Conservation (phyloP, 169 alveolate species). For the Cyclospora cayetanensis region DNA sequence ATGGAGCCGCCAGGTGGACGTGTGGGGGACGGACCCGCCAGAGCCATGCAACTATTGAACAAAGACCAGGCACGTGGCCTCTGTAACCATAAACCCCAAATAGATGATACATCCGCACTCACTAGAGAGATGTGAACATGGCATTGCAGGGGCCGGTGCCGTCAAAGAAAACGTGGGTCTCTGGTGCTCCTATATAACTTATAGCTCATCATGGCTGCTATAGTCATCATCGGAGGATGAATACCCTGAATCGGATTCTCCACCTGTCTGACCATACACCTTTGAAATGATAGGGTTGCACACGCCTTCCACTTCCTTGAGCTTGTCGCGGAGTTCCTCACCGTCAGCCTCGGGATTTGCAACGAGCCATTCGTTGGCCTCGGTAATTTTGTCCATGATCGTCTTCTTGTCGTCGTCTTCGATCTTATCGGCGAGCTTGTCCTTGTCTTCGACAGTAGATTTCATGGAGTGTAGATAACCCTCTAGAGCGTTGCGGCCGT, state of each 20-base stretch:
- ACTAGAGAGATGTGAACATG: too few relatives aligned
- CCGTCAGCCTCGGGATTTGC: slow-evolving; percentile 94
- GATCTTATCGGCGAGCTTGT: slow-evolving; percentile 88
- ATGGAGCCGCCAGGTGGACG: too few relatives aligned
- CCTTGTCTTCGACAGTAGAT: slow-evolving; percentile 92
- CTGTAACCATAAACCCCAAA: too few relatives aligned
- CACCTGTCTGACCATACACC: slow-evolving; percentile 91
- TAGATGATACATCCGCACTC: too few relatives aligned
- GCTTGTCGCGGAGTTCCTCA: slow-evolving; percentile 92
- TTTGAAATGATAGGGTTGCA: slow-evolving; percentile 96
- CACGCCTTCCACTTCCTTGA: slow-evolving; percentile 92
- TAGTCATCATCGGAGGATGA: slow-evolving; percentile 81
- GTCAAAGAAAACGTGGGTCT: not conserved
- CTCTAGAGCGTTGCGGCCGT: slow-evolving; percentile 94
- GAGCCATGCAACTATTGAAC: too few relatives aligned
- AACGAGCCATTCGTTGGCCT: slow-evolving; percentile 93
- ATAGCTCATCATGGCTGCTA: slow-evolving; percentile 84
- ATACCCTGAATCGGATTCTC: slow-evolving; percentile 84
- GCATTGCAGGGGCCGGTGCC: not conserved
- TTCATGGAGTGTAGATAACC: slow-evolving; percentile 92
- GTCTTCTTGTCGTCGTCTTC: slow-evolving; percentile 92
- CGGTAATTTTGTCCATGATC: slow-evolving; percentile 77
- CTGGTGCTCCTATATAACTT: not conserved
- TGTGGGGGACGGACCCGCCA: too few relatives aligned
- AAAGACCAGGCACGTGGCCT: too few relatives aligned